Evolutionary conservation across 2,329 filamentous ascomycete species (phyloP), one percentile per base, ranked within the genome.

Genomic region (Torrubiellomyces zombiae): DNA sequence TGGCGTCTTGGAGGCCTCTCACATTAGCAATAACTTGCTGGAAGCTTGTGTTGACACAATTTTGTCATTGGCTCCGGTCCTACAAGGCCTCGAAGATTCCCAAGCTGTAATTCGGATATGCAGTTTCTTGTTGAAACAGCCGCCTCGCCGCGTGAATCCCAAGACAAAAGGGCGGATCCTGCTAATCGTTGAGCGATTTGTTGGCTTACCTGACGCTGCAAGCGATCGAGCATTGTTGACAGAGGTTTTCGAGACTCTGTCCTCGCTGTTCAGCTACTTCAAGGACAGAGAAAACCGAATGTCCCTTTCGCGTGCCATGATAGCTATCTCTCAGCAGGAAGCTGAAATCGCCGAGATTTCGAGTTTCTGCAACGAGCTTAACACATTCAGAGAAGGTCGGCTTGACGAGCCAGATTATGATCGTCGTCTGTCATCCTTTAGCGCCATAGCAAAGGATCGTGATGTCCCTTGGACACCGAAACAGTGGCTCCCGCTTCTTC

Each of bases 381-480:
- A 98, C 42, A 74, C 89, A 0, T 82, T 77, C 39, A 72, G 70
- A 1, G 57, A 59, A 23, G 67, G 63, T 14, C 73, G 73, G 21
- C 60, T 98, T 12, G 81, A 89, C 38, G 79, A 92, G 42, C 76
- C 83, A 2, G 79, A 95, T 50, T 94, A 92, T 43, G 79, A 91
- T 36, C 70, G 67, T 28, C 75, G 89, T 10, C 63, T 92, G 5
- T 55, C 62, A 23, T 83, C 82, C 3, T 95, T 89, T 51, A 73
- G 64, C 29, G 47, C 54, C 6, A 74, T 95, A 33, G 78, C 75
- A 18, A 64, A 67, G 20, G 54, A 67, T 3, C 55, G 65, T n/a
- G 69, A 68, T 18, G 45, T 45, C 1, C 51, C 58, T 0, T 69
- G 85, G 32, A 74, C 67, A 1, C 53, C 72, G 2, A 65, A 66